Conservation (phyloP, 2,329 filamentous ascomycete species). For the Escovopsis sp. region DNA sequence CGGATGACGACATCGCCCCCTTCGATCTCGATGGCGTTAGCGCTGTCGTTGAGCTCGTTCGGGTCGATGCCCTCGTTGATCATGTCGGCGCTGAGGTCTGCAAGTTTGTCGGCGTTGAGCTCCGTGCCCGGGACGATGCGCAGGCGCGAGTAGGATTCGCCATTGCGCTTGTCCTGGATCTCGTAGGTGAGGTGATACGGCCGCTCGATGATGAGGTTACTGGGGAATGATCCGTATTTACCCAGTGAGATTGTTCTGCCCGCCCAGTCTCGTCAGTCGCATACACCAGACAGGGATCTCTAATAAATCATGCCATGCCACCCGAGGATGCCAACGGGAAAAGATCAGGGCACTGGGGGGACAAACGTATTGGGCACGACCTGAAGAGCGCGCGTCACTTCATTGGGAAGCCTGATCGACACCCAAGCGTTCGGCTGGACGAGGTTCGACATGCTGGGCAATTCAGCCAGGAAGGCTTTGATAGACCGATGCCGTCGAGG, state of each 20-base stretch:
- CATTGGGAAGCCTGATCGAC: constrained; percentile 43
- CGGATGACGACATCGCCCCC: constrained; percentile 29
- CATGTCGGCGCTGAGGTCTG: constrained; percentile 24
- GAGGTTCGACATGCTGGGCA: constrained; percentile 16
- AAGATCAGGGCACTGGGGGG: not conserved
- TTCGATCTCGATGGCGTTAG: too few species aligned
- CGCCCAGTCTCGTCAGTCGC: constrained; percentile 14
- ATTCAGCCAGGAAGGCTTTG: too few species aligned
- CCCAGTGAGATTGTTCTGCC: constrained; percentile 69
- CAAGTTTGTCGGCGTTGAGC: constrained; percentile 66
- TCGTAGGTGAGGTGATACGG: constrained; percentile 90
- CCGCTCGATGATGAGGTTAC: constrained; percentile 79
- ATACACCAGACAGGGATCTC: not conserved
- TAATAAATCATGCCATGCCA: not conserved
- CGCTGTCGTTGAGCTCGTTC: not conserved
- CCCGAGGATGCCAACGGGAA: too few species aligned
- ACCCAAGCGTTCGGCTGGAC: constrained; percentile 45
- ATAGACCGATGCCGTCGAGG: too few species aligned
- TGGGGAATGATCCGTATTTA: constrained; percentile 83
- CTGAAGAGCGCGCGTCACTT: constrained; percentile 41
- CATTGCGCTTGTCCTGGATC: constrained; percentile 55
- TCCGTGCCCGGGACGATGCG: constrained; percentile 70
- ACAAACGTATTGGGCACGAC: constrained; percentile 45
- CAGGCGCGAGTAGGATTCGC: constrained; percentile 51
- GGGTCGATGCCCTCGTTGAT: constrained; percentile 11